Percentiles rank a stretch among this genome's conserved stretches.
These are phyloP conservation scores for Torulaspora delbrueckii DNA, from an alignment of 805 yeast species.

Conservation along the genomic window DNA sequence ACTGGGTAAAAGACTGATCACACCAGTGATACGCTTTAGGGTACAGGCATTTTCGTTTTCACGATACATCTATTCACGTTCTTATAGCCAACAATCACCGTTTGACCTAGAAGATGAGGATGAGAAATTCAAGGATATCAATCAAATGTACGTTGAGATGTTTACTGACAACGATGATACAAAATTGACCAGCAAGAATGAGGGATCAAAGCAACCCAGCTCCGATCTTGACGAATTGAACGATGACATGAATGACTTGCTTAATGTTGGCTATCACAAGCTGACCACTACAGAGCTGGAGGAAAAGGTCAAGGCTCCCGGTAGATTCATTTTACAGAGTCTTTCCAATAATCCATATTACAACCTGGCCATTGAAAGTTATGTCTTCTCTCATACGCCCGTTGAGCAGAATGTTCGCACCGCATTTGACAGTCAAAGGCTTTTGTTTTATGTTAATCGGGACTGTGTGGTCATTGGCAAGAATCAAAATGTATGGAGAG, in stretches of 20 bases:
- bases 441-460: constrained; percentile 68
- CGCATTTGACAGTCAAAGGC: constrained; percentile 40
- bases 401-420: constrained; percentile 20
- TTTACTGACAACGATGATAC: constrained; percentile 22
- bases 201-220: background rate
- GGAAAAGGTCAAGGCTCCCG: constrained; percentile 38
- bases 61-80: background rate
- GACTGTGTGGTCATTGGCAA: constrained; percentile 94
- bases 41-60: background rate
- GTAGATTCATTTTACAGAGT: constrained; percentile 52
- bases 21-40: background rate
- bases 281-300: constrained; percentile 22
- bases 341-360: constrained; percentile 56
- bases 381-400: constrained; percentile 64
- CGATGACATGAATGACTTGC: constrained; percentile 32
- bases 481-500: constrained; percentile 93
- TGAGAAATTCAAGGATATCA: constrained; percentile 32
- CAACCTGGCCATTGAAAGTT: constrained; percentile 80
- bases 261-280: constrained; percentile 16
- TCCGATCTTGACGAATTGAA: constrained; percentile 36
- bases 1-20: background rate
- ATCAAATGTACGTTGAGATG: constrained; percentile 36
- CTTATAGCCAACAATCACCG: constrained; percentile 13
- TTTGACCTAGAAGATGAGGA: constrained; percentile 21
- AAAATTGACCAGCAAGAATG: background rate